Conservation (phyloP, 768 basidiomycete genomes). For the Amanita jacksonii region DNA sequence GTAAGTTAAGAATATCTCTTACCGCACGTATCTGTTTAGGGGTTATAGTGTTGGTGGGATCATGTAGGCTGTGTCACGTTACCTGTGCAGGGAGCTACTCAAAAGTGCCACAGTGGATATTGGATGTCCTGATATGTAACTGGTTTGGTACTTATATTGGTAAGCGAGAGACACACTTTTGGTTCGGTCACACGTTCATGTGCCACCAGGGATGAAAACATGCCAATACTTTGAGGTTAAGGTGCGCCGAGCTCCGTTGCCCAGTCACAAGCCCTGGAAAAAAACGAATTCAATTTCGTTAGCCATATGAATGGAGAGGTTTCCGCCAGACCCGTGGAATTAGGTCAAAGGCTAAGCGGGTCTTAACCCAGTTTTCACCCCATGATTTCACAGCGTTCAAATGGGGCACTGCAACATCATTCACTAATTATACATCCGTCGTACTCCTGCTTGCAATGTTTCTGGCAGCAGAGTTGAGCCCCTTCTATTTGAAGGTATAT, state of each 20-base stretch:
- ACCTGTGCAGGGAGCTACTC: not conserved
- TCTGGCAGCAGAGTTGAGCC: constrained; percentile 77
- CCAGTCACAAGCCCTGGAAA: constrained; percentile 4
- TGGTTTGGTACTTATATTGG: constrained; percentile 83
- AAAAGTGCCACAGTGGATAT: constrained; percentile 52
- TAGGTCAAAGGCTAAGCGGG: constrained; percentile 69
- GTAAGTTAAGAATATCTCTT: constrained; percentile 29
- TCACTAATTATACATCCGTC: constrained; percentile 66
- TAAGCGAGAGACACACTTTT: constrained; percentile 18
- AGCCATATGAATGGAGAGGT: constrained; percentile 86
- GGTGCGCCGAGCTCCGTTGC: constrained; percentile 35
- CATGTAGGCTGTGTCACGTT: constrained; percentile 43
- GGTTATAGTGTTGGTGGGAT: constrained; percentile 81
- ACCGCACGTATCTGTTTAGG: constrained; percentile 12
- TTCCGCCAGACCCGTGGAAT: constrained; percentile 69
- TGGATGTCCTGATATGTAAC: constrained; percentile 82
- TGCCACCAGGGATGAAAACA: constrained; percentile 63
- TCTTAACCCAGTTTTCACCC: constrained; percentile 77
- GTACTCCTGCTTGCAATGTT: constrained; percentile 70
- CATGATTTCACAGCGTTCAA: constrained; percentile 84
- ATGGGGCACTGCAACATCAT: constrained; percentile 73
- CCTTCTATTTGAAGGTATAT: constrained; percentile 78
- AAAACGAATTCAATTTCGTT: constrained; percentile 8
- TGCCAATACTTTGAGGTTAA: constrained; percentile 87
- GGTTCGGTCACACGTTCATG: constrained; percentile 11